A percentile compares a stretch with the other conserved stretches of the same genome.
These are phyloP conservation scores for Talaromyces islandicus DNA, from an alignment of 2,329 filamentous ascomycete genomes.

Conservation along the genomic window DNA sequence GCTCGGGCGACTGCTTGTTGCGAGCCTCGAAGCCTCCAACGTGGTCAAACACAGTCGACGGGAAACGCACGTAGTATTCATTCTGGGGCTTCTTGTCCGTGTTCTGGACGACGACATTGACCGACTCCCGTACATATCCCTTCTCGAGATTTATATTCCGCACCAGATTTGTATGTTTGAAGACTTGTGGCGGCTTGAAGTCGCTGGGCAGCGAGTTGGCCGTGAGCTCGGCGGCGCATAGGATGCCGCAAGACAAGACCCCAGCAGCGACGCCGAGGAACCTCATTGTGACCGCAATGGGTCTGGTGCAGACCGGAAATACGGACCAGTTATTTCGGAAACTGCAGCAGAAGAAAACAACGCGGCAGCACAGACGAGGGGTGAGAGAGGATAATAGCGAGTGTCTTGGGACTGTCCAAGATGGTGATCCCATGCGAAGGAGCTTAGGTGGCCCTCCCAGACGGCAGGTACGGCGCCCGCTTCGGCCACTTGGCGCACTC, in stretches of 20 bases:
- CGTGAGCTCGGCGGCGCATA: conserved; percentile 25
- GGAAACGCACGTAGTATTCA: conserved; percentile 89
- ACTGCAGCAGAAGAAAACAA: conserved; percentile 11
- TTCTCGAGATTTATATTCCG: conserved; percentile 90
- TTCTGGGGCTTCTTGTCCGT: conserved; percentile 69
- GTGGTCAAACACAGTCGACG: conserved; percentile 64
- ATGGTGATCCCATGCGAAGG: conserved; percentile 11
- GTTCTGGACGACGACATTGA: conserved; percentile 95
- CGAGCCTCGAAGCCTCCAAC: conserved; percentile 85
- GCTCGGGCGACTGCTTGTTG: conserved; percentile 74
- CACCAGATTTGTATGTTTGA: conserved; percentile 88
- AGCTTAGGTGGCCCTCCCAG: conserved; percentile 32
- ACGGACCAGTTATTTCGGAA: conserved; percentile 16
- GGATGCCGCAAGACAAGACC: conserved; percentile 26
- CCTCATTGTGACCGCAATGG: conserved; percentile 33
- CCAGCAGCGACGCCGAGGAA: conserved; percentile 32
- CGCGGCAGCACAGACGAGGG: conserved; percentile 7
- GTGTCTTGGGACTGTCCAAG: not conserved
- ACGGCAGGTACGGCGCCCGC: conserved; percentile 26
- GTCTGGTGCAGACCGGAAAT: conserved; percentile 21
- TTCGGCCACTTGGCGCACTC: conserved; percentile 29
- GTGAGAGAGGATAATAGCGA: not conserved
- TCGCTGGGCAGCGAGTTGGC: conserved; percentile 33
- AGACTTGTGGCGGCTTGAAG: conserved; percentile 83
- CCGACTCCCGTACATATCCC: conserved; percentile 78